Evolutionary conservation across 2,329 filamentous ascomycete genomes (phyloP), one percentile per base, ranked within the genome.

Genomic region (Chrysoporthe puriensis): DNA sequence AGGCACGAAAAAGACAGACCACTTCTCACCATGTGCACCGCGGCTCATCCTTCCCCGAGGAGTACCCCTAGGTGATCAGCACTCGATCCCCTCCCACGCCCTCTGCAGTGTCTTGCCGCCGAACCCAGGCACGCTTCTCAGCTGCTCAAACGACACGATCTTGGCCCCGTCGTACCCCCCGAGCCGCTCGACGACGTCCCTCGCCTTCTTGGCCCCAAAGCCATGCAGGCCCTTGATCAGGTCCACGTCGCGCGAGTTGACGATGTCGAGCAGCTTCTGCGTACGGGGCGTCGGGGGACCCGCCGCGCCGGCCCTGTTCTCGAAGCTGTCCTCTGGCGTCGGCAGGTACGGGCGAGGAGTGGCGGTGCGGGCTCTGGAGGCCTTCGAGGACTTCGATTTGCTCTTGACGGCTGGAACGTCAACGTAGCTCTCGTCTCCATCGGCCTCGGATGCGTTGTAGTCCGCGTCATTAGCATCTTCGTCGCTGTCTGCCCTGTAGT

Each of bases 161-260:
- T 74, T 74, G 5, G 80, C 80, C 9, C 79, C 79, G 9, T 74
- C 76, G 68, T 80, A 77, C 26, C 82, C 73, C 57, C 84, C 83
- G n/a, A 89, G 75, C 70, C 84, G 84, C 62, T 87, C 84, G 5
- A 89, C 83, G 44, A 89, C 76, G 70, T 88, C 87, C 54, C 82
- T 79, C 0, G 91, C 91, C 76, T 90, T 91, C 80, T 93, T 93
- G 1, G 87, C 83, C 0, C 91, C 91, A 13, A 94, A 89, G 1
- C 91, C 91, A 50, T 88, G 88, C 1, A 94, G 82, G 3, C 86
- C 80, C 73, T 85, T 86, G 77, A 94, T 93, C 74, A 86, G 82
- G 16, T 80, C 80, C 21, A 90, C 78, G 69, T 94, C 89, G 61
- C 89, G 85, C 26, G 90, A 92, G 80, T 94, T 94, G 78, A 94